Conservation (phyloP, 2,329 filamentous ascomycete genomes). For the Fusarium sp. region DNA sequence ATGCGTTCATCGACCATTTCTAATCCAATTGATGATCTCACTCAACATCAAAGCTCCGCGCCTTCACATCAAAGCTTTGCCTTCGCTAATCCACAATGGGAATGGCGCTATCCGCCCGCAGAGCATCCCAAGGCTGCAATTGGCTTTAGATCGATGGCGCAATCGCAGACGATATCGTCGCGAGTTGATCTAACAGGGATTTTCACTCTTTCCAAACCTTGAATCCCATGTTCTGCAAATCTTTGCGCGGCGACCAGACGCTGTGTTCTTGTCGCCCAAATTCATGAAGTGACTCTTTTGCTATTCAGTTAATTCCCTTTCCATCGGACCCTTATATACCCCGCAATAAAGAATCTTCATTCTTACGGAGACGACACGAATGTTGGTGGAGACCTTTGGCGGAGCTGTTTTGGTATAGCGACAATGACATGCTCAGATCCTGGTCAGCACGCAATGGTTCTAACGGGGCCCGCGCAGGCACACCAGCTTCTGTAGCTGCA, state of each 20-base stretch:
- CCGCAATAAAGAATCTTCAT: neutral
- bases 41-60: slow-evolving; percentile 12
- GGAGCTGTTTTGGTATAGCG: slow-evolving; percentile 29
- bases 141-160: slow-evolving; percentile 37
- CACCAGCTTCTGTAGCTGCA: slow-evolving; percentile 1
- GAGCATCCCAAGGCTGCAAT: neutral
- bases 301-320: neutral
- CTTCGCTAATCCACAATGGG: slow-evolving; percentile 21
- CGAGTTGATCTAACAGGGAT: slow-evolving; percentile 28
- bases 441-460: slow-evolving; percentile 46
- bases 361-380: slow-evolving; percentile 26
- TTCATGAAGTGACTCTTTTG: neutral
- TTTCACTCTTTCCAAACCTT: slow-evolving; percentile 6
- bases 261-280: neutral
- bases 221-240: slow-evolving; percentile 2
- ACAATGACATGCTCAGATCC: slow-evolving; percentile 47
- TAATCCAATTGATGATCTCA: slow-evolving; percentile 30
- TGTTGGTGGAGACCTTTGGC: slow-evolving; percentile 29
- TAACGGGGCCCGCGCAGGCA: slow-evolving; percentile 13
- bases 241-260: neutral
- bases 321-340: neutral
- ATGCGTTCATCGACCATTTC: slow-evolving; percentile 19
- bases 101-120: slow-evolving; percentile 27
- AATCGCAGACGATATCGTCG: slow-evolving; percentile 42
- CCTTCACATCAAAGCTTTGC: slow-evolving; percentile 7